Evolutionary conservation across 2,329 filamentous ascomycete genomes (phyloP), one percentile per base, ranked within the genome.

Genomic region (Geosmithia flava): DNA sequence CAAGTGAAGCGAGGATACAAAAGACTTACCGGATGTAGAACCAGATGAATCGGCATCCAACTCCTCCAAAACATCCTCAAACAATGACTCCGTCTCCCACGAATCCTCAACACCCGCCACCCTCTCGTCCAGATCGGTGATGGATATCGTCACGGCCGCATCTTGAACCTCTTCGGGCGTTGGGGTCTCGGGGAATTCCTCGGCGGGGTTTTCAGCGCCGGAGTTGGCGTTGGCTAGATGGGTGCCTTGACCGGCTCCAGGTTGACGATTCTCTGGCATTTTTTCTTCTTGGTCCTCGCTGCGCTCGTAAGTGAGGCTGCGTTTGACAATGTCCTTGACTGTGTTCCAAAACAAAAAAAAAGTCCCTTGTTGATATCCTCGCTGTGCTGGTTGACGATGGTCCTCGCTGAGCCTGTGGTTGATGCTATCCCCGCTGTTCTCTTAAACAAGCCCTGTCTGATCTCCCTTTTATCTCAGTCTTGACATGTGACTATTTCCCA

Each of bases 71-170:
- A 73, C 69, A 56, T 83, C 80, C 52, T 79, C 78, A 52, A 80
- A 80, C 2, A 84, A 63, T 23, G 79, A 83, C 53, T 82, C 75
- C 6, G 73, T 75, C 55, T 83, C 80, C 79, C 78, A 83, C 13
- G 72, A 72, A 46, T 77, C 74, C 49, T 65, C 66, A 4, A 71
- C 67, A 50, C 76, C 73, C 29, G 69, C 69, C 53, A 76, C 68
- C 55, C 70, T 67, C 53, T 75, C 70, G 53, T 76, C 73, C 10
- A 76, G 64, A 50, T 76, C 73, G 42, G 62, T 59, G 20, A 65
- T 61, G 29, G 63, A 63, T 27, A 63, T 62, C 43, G 59, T 59
- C 51, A 61, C 63, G 44, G 62, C 60, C 6, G 62, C 65, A 11
- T 58, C 55, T 48, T 66, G 60, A 51, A 68, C 56, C 44, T 68